Conservation (phyloP, 768 basidiomycete genomes). For the Suillus decipiens region DNA sequence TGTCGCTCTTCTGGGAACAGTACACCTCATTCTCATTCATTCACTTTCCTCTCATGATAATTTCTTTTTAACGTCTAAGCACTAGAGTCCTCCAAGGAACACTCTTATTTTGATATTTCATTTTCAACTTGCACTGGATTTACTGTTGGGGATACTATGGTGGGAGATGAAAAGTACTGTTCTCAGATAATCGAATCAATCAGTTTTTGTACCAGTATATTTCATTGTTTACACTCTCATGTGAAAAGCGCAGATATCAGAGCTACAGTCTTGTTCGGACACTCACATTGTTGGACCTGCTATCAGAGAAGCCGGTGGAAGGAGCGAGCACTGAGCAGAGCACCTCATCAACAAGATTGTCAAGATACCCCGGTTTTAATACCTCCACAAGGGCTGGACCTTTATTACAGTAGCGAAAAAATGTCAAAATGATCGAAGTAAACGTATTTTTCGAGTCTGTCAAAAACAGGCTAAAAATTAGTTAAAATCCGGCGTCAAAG, state of each 20-base stretch:
- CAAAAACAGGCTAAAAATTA: no score
- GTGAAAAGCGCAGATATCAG: conserved; percentile 44
- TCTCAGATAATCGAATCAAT: neutral
- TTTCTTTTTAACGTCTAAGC: conserved; percentile 20
- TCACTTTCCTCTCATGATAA: conserved; percentile 20
- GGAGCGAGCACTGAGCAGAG: no score
- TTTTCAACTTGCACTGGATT: neutral
- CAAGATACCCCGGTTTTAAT: no score
- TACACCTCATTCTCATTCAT: conserved; percentile 27
- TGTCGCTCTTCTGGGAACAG: conserved; percentile 31
- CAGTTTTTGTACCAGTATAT: neutral
- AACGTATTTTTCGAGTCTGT: no score
- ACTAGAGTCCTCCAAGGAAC: neutral
- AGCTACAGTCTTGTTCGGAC: conserved; percentile 40
- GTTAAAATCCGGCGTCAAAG: no score
- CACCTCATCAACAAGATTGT: no score
- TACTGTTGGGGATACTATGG: neutral
- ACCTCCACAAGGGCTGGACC: no score
- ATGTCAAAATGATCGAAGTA: no score
- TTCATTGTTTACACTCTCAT: conserved; percentile 1
- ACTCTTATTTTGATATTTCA: neutral
- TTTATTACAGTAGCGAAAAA: no score
- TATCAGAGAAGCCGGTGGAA: no score
- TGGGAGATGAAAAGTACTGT: neutral
- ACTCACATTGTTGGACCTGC: no score